Evolutionary conservation across 2,329 filamentous ascomycete genomes (phyloP).

Genomic region (Botrytis galanthina): DNA sequence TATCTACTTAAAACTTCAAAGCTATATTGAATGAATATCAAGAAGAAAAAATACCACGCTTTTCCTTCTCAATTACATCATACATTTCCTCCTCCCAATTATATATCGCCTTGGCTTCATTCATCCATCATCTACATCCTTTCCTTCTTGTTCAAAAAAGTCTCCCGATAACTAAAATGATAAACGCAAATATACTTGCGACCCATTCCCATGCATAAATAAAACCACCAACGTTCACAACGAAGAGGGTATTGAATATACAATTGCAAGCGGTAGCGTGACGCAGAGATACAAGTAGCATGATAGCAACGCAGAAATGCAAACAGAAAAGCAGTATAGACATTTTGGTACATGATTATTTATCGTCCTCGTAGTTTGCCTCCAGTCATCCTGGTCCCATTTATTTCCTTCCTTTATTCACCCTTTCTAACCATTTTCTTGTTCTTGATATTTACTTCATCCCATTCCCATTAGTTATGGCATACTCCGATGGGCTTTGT

Average conservation of each 20-base stretch:
- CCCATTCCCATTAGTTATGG: constrained; percentile 35
- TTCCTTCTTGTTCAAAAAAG: background rate
- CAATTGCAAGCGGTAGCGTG: constrained; percentile 7
- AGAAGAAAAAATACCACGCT: background rate
- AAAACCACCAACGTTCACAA: constrained; percentile 14
- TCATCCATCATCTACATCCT: background rate
- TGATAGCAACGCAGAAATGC: constrained; percentile 11
- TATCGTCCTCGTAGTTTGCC: constrained; percentile 10
- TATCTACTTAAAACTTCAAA: background rate
- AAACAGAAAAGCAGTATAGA: constrained; percentile 19
- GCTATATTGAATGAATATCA: background rate
- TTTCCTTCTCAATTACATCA: background rate
- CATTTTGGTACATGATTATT: constrained; percentile 29
- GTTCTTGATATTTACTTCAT: constrained; percentile 8
- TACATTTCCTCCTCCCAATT: background rate
- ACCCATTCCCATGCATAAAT: constrained; percentile 13
- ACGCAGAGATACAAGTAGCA: constrained; percentile 8
- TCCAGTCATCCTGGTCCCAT: background rate
- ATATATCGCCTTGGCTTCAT: background rate
- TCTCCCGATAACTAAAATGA: background rate
- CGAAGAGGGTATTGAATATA: constrained; percentile 10
- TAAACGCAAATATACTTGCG: background rate
- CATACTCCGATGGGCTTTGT: constrained; percentile 33
- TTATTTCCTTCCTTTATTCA: constrained; percentile 10
- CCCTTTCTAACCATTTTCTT: constrained; percentile 4